Conservation (phyloP, 2,329 filamentous ascomycete genomes). For the Verticillium longisporum region DNA sequence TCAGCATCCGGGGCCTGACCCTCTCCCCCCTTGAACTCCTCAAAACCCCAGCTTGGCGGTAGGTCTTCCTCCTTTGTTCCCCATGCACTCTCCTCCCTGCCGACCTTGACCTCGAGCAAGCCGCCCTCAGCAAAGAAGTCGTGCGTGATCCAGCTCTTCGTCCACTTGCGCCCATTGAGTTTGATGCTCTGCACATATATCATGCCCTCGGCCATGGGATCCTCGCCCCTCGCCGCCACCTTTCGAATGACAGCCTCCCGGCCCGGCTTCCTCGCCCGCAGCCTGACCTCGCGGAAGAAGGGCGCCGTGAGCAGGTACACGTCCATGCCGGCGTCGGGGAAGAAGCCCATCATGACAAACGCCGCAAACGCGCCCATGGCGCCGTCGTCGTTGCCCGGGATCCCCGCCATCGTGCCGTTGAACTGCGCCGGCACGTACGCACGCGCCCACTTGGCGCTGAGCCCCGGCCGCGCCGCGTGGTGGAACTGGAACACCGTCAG, state of each 20-base stretch:
- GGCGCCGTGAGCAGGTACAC: conserved; percentile 45
- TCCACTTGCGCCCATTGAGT: conserved; percentile 47
- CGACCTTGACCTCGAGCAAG: conserved; percentile 47
- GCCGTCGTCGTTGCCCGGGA: conserved; percentile 50
- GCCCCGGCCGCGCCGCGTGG: conserved; percentile 58
- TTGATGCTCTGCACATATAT: conserved; percentile 52
- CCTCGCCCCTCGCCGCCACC: conserved; percentile 10
- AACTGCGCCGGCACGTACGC: conserved; percentile 62
- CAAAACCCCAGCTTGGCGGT: conserved; percentile 14
- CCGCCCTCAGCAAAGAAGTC: conserved; percentile 53
- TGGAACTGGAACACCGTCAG: conserved; percentile 52
- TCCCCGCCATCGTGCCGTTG: conserved; percentile 54
- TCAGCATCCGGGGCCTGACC: neutral
- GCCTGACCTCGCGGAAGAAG: conserved; percentile 39
- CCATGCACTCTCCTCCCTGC: conserved; percentile 39
- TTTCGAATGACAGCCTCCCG: conserved; percentile 20
- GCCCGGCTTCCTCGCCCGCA: conserved; percentile 19
- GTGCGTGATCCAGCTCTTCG: conserved; percentile 54
- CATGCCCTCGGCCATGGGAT: conserved; percentile 38
- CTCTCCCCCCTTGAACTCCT: neutral
- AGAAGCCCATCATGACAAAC: conserved; percentile 44
- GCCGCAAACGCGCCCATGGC: conserved; percentile 48
- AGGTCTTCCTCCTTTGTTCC: conserved; percentile 14
- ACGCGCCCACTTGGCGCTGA: conserved; percentile 47
- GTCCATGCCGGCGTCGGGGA: conserved; percentile 47